Evolutionary conservation across 805 yeast genomes (phyloP), one percentile per base, ranked within the genome.

Genomic region (Candida odintsovae): DNA sequence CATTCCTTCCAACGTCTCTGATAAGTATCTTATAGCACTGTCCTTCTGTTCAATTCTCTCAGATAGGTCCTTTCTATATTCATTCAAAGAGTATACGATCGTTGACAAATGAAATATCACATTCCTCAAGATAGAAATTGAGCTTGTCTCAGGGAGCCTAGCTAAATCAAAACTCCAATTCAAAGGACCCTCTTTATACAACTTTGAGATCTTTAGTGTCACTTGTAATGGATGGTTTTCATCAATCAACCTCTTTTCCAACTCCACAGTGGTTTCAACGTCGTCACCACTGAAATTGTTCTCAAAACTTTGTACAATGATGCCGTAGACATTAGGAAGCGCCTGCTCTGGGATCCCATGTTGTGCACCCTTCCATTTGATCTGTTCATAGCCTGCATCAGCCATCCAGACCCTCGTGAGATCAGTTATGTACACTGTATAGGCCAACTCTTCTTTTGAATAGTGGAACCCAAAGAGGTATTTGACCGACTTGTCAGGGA

Each of bases 21-120:
- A 46, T 2, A 68, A 41, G 42, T 56, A 65, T 6, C 62, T 50
- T 3, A 68, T 57, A 1, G 65, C 62, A 21, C 54, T 50, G 45
- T 68, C 73, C 41, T 67, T 68, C 5, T 49, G 46, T 4, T 54
- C 51, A 18, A 66, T 43, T 15, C 55, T 46, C 19, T 49, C 48
- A 9, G 49, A 33, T 36, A 62, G 41, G 20, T 51, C 52, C 19
- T 45, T 42, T 29, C 46, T 50, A 42, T 57, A 55, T 20, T 59
- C 55, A 41, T 50, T 51, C 26, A 55, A 31, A 4, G 59, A 49
- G 29, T 28, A 48, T 3, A 58, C 41, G 7, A 55, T 45, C 1
- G 63, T 54, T 11, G 58, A 51, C 43, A 56, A 49, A 21, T 51
- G 50, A 40, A 54, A 53, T 22, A 56, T 51, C 9, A 60, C 19